Percentiles rank a stretch among this genome's conserved stretches.
Conservation (phyloP, 2,329 filamentous ascomycete genomes). For the Calonectria fujianensis region DNA sequence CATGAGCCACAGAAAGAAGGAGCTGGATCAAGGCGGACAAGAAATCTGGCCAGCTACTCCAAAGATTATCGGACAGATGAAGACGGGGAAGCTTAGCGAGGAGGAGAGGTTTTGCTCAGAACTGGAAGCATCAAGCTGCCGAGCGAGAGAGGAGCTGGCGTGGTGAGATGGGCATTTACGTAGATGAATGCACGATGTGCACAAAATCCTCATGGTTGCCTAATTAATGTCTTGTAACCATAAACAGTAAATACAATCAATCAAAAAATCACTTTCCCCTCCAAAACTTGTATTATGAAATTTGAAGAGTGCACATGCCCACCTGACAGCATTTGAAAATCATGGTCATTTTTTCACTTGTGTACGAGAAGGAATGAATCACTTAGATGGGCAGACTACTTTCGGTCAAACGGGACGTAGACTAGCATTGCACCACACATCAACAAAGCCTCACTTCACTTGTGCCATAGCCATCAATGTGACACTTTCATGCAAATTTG, state of each 20-base stretch:
- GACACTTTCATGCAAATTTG: background rate
- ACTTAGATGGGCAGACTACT: background rate
- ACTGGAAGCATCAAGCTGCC: slow-evolving; percentile 43
- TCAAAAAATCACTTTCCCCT: background rate
- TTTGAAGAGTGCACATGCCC: background rate
- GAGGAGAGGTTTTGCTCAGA: slow-evolving; percentile 57
- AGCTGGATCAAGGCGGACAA: slow-evolving; percentile 61
- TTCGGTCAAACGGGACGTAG: no score
- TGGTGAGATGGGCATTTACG: slow-evolving; percentile 33
- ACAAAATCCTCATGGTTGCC: background rate
- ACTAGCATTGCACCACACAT: no score
- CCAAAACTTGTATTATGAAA: background rate
- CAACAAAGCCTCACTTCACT: no score
- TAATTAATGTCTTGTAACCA: background rate
- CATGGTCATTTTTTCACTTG: background rate
- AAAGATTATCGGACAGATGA: slow-evolving; percentile 46
- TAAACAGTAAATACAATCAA: background rate
- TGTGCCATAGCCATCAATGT: no score
- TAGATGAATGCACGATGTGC: background rate
- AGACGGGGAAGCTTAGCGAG: slow-evolving; percentile 51
- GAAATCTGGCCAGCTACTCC: slow-evolving; percentile 69
- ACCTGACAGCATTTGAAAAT: background rate
- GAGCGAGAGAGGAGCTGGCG: slow-evolving; percentile 39
- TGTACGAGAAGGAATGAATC: background rate
- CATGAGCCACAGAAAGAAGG: slow-evolving; percentile 65